Percentiles rank a stretch among this genome's conserved stretches.
These are phyloP conservation scores for Logfia minima DNA, from an alignment of 129 eudicot species.

Conservation along the genomic window DNA sequence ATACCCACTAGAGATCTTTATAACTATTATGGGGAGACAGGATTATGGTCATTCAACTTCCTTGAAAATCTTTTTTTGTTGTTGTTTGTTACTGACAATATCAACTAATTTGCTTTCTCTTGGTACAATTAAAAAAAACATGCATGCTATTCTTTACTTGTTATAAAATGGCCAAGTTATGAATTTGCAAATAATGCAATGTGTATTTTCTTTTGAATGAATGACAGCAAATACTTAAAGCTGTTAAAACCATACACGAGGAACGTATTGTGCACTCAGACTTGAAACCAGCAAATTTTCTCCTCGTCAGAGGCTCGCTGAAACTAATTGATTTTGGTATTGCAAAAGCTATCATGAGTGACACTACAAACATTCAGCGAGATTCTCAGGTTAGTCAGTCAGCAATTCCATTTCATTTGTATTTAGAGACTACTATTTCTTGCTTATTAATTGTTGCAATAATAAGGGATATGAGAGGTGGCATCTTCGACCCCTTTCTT, in stretches of 20 bases:
- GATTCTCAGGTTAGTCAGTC: constrained; percentile 77
- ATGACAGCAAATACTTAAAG: constrained; percentile 92
- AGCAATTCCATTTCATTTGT: neutral
- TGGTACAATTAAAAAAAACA: neutral
- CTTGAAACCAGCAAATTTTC: constrained; percentile 98
- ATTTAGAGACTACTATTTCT: neutral
- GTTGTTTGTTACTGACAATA: neutral
- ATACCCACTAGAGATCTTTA: neutral
- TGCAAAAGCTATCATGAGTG: constrained; percentile 97
- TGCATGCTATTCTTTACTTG: constrained; percentile 13
- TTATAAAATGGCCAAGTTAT: neutral
- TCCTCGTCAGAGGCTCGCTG: constrained; percentile 89
- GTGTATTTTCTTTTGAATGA: constrained; percentile 18
- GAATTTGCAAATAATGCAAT: constrained; percentile 4
- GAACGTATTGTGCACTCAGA: constrained; percentile 99
- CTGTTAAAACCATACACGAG: constrained; percentile 96
- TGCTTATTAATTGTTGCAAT: neutral
- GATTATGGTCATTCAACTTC: neutral
- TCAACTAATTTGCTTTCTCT: neutral
- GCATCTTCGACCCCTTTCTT: neutral
- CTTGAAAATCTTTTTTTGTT: neutral
- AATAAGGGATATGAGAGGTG: neutral
- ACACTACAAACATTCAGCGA: constrained; percentile 96
- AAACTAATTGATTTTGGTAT: constrained; percentile 98
- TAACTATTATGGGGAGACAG: neutral